A percentile compares a stretch with the other conserved stretches of the same genome.
phyloP scores from a whole-genome alignment of 176 grass and related monocot species.

The Juncus effusus region DNA sequence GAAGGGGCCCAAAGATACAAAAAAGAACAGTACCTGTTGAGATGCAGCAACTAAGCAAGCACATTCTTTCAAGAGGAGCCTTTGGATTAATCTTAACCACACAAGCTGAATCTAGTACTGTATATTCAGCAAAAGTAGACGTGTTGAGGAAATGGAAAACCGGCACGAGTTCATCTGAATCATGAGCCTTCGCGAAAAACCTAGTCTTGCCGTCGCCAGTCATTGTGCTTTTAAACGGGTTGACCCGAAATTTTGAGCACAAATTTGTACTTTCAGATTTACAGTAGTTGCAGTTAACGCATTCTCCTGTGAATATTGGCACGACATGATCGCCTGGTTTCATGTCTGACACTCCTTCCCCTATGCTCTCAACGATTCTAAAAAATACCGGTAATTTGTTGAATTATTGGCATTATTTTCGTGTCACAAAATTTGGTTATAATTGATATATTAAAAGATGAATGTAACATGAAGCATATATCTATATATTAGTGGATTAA shows the following conservation, averaged over 20 bases:
- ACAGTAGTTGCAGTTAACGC: constrained; percentile 49
- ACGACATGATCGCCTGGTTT: constrained; percentile 57
- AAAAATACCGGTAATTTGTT: no score
- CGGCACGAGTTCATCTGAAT: constrained; percentile 12
- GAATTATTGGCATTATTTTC: no score
- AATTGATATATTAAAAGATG: background rate
- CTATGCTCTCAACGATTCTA: constrained; percentile 85
- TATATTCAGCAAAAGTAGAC: constrained; percentile 89
- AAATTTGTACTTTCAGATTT: constrained; percentile 50
- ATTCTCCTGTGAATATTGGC: constrained; percentile 79
- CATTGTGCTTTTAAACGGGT: constrained; percentile 72
- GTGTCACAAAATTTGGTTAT: background rate
- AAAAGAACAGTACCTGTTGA: constrained; percentile 63
- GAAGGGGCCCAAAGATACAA: background rate
- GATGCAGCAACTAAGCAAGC: constrained; percentile 75
- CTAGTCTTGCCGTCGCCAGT: constrained; percentile 39
- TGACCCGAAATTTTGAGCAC: constrained; percentile 42
- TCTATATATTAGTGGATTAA: background rate
- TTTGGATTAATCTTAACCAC: constrained; percentile 48
- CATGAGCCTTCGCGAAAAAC: constrained; percentile 29
- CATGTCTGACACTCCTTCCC: constrained; percentile 59
- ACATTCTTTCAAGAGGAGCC: constrained; percentile 61
- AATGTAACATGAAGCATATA: background rate
- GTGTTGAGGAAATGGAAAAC: constrained; percentile 96
- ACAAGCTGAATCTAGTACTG: constrained; percentile 72